phyloP scores from a whole-genome alignment of 176 grass and related monocot genomes.

The Avena sativa region DNA sequence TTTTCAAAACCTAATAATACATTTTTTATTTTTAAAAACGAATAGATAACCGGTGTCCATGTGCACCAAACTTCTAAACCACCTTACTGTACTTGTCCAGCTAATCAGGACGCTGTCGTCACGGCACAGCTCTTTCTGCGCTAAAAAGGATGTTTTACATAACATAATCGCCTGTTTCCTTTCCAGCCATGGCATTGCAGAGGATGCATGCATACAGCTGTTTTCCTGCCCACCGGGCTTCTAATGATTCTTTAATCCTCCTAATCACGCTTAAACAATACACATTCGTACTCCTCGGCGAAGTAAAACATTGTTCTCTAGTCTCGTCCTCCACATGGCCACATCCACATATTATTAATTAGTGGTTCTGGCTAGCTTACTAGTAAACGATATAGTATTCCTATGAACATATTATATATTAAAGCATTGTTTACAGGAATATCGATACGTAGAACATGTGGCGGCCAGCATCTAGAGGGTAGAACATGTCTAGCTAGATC shows the following conservation, averaged over 20 bases:
- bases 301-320: slow-evolving; percentile 14
- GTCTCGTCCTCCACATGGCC: slow-evolving; percentile 29
- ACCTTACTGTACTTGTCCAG: not conserved
- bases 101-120: not conserved
- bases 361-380: not conserved
- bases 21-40: no score
- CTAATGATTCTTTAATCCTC: slow-evolving; percentile 8
- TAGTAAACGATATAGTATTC: not conserved
- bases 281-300: not conserved
- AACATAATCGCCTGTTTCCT: not conserved
- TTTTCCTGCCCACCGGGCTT: slow-evolving; percentile 9
- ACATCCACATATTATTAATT: not conserved
- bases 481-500: no score
- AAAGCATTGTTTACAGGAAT: no score
- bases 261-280: slow-evolving; percentile 4
- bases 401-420: no score
- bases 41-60: no score
- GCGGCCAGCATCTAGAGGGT: no score
- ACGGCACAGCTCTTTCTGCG: not conserved
- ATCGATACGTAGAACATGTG: no score
- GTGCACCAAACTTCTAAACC: not conserved
- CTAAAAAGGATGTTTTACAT: not conserved
- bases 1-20: no score
- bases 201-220: slow-evolving; percentile 3
- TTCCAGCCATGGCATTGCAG: slow-evolving; percentile 31